Base-by-base conservation (phyloP, 306 rosid species). In the Macrotyloma uniflorum region DNA sequence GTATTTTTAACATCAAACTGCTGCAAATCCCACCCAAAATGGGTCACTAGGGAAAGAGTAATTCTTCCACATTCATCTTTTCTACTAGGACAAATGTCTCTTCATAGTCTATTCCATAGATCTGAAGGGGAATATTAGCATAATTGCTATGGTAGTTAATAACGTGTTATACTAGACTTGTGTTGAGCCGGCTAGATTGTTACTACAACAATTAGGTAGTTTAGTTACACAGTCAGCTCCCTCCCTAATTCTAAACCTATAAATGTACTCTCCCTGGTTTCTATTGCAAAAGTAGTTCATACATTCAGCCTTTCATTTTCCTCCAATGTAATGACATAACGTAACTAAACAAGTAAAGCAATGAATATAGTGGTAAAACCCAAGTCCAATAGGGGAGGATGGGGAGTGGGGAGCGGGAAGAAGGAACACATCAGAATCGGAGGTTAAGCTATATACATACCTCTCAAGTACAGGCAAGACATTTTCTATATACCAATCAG, bases 401-500 rank as follows among this genome's bases (percentile, higher is more conserved):
- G 28, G 28, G 28, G 28, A 38, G n/a, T 0, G 16, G 28, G 46
- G 40, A 28, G 12, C 0, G 5, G 16, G 46, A 40, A 16, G 28
- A 22, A 12, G 11, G 47, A 59, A 22, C 10, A 15, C 20, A 35
- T 47, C n/a, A 72, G 58, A 40, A 78, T 74, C 53, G 13, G 42
- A 38, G 80, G 32, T 47, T 66, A 70, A 50, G 61, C 35, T 55
- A 30, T 66, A n/a, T 28, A 28, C 24, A 43, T 57, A 86, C 99
- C 98, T 93, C 78, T 90, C 87, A 59, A 95, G 59, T 30, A 89
- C 66, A 14, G 99, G 98, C 80, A 88, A 84, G 49, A 93, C 97
- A 76, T 91, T 93, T 70, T 95, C 97, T 59, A 78, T 87, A 81
- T 93, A 95, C 99, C 99, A 95, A 51, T 90, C 90, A 38, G 93